Evolutionary conservation across 257 asterid species (phyloP).

Genomic region (Solanum virginianum): DNA sequence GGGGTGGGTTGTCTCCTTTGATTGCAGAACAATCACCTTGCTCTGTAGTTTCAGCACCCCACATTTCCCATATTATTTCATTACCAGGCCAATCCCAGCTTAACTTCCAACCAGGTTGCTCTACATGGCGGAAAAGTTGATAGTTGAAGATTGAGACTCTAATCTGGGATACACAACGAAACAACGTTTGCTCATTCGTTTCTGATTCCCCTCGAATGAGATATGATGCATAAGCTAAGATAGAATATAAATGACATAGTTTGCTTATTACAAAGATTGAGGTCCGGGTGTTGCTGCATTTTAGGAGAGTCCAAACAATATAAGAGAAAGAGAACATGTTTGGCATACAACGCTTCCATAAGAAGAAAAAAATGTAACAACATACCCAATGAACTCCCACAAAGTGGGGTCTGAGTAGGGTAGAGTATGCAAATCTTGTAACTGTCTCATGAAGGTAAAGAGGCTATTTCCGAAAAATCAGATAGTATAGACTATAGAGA

Average conservation of each 20-base stretch:
- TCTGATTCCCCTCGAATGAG: background rate
- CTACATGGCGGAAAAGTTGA: conserved; percentile 68
- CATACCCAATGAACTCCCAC: too few relatives aligned
- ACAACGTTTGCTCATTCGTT: background rate
- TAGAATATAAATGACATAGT: background rate
- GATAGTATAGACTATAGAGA: background rate
- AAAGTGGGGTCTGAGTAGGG: too few relatives aligned
- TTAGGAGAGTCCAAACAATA: background rate
- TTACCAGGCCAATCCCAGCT: conserved; percentile 55
- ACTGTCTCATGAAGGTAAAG: too few relatives aligned
- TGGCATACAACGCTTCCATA: too few relatives aligned
- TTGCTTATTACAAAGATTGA: background rate
- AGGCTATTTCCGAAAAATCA: background rate
- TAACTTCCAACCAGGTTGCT: conserved; percentile 64
- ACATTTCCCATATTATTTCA: conserved; percentile 53
- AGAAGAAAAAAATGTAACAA: too few relatives aligned
- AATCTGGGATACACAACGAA: conserved; percentile 18
- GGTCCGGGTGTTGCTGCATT: too few relatives aligned
- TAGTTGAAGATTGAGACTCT: conserved; percentile 39
- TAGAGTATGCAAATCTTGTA: background rate
- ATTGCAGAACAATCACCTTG: conserved; percentile 71
- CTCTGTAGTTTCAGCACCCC: conserved; percentile 62
- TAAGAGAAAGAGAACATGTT: too few relatives aligned
- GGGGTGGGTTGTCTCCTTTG: conserved; percentile 32
- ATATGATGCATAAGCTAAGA: background rate